Conservation (phyloP, 495 filamentous ascomycete genomes). For the Pseudomonodictys pantanalensis region DNA sequence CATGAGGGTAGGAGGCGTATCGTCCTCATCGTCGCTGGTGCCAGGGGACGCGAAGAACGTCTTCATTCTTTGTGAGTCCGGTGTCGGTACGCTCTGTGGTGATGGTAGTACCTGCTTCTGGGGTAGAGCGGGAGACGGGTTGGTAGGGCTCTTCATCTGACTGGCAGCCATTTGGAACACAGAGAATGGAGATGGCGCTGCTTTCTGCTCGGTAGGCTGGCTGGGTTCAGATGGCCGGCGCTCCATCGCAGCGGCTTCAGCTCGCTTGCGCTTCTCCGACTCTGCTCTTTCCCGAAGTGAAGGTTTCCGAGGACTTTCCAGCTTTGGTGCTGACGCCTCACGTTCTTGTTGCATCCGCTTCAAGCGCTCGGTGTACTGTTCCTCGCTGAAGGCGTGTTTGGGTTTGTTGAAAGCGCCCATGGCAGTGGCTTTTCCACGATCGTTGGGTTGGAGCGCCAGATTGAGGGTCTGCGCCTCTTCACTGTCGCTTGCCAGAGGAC, state of each 20-base stretch:
- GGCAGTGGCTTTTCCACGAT: slow-evolving; percentile 81
- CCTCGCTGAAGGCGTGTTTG: slow-evolving; percentile 70
- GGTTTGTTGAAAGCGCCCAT: slow-evolving; percentile 83
- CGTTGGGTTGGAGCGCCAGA: slow-evolving; percentile 66
- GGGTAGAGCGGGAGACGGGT: background rate
- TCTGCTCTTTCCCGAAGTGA: slow-evolving; percentile 31
- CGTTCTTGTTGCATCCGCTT: slow-evolving; percentile 70
- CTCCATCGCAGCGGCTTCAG: slow-evolving; percentile 10
- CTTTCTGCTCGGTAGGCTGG: slow-evolving; percentile 9
- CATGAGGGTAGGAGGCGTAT: slow-evolving; percentile 2
- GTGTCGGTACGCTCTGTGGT: background rate
- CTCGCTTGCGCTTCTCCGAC: slow-evolving; percentile 24
- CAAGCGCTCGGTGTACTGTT: slow-evolving; percentile 79
- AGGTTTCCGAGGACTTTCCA: slow-evolving; percentile 27
- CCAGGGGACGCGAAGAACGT: slow-evolving; percentile 33
- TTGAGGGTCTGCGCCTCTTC: slow-evolving; percentile 58
- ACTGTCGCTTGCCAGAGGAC: slow-evolving; percentile 68
- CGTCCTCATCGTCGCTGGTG: slow-evolving; percentile 31
- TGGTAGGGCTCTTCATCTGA: slow-evolving; percentile 30
- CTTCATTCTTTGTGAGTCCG: slow-evolving; percentile 12
- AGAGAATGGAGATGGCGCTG: slow-evolving; percentile 34
- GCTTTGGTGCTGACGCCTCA: slow-evolving; percentile 44
- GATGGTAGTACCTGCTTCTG: slow-evolving; percentile 4
- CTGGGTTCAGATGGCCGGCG: slow-evolving; percentile 10
- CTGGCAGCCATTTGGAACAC: slow-evolving; percentile 40